Evolutionary conservation across 345 rosid species (phyloP).

Genomic region (Syzygium oleosum): DNA sequence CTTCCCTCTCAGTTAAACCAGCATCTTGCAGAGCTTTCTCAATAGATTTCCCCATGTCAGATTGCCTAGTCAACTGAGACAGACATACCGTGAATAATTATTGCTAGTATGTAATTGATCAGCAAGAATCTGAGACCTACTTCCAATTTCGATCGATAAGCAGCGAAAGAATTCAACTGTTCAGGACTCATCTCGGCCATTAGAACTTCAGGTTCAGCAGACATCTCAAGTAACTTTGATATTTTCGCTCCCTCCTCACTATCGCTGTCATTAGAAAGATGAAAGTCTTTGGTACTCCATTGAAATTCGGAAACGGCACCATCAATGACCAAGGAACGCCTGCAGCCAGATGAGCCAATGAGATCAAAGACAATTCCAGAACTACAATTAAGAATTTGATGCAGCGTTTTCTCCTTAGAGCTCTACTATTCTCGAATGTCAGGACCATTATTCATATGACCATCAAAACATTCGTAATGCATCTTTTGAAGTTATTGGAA

Average conservation of each 20-base stretch:
- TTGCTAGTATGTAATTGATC: not conserved
- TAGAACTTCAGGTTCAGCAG: constrained; percentile 87
- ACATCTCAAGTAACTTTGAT: constrained; percentile 58
- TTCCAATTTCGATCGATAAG: constrained; percentile 67
- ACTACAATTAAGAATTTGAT: not conserved
- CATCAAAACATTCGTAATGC: not conserved
- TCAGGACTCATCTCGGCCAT: constrained; percentile 93
- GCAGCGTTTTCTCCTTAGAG: not conserved
- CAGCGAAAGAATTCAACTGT: constrained; percentile 62
- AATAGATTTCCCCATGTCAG: constrained; percentile 53
- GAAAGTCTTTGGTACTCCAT: constrained; percentile 27
- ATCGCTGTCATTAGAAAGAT: constrained; percentile 45
- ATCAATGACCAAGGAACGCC: constrained; percentile 63
- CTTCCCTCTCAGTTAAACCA: constrained; percentile 67
- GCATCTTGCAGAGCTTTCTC: constrained; percentile 63
- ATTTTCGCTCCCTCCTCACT: constrained; percentile 87
- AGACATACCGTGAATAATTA: not conserved
- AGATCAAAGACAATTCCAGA: not conserved
- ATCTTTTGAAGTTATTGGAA: not conserved
- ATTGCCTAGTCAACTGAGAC: constrained; percentile 54
- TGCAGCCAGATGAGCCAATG: constrained; percentile 18
- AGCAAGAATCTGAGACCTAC: constrained; percentile 27
- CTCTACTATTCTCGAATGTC: not conserved
- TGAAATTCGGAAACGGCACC: constrained; percentile 57
- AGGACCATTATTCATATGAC: not conserved